Base-by-base conservation (phyloP, 345 rosid genomes). In the Linum lewisii region DNA sequence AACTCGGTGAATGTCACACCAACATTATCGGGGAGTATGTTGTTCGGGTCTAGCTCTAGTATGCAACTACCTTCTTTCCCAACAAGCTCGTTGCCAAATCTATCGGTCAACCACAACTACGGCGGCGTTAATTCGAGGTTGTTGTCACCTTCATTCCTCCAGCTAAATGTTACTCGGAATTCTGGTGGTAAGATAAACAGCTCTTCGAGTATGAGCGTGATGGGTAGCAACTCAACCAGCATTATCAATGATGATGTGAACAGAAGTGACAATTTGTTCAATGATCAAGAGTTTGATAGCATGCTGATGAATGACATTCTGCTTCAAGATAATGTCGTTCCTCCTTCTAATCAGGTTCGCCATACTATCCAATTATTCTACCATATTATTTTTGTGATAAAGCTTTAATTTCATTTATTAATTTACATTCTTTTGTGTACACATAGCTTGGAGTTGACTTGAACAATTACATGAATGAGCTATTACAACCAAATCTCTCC, bases 1-100 rank as follows among this genome's bases (percentile, higher is more conserved):
- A 71, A 57, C n/a, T 45, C 62, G 53, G 25, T 42, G 29, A 57
- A 51, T 25, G 58, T 21, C 54, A 34, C 24, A 36, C 15, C 56
- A 21, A 42, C 45, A 3, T 15, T 10, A 13, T 2, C 45, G 16
- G 9, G 11, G 45, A 38, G 9, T 38, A 16, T 3, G 47, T 16
- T 16, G 47, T 11, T 11, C 15, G 47, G 18, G 16, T 42, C 9
- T 0, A 42, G 1, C 18, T 42, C 47, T 7, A 16, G 16, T 42
- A 11, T 16, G 18, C 47, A 42, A 42, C 18, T 11, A 42, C 47
- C 47, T 42, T 42, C 47, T 11, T 16, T 42, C 47, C 13, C 18
- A 3, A 42, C 18, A 42, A 42, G 13, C 18, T 0, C 18, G 18
- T 10, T 42, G 16, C 47, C 47, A 42, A 3, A 2, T 3, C 47